A percentile compares a stretch with the other conserved stretches of the same genome.
Conservation (phyloP, 2,329 filamentous ascomycete genomes). For the Ceratocystis huliohia region DNA sequence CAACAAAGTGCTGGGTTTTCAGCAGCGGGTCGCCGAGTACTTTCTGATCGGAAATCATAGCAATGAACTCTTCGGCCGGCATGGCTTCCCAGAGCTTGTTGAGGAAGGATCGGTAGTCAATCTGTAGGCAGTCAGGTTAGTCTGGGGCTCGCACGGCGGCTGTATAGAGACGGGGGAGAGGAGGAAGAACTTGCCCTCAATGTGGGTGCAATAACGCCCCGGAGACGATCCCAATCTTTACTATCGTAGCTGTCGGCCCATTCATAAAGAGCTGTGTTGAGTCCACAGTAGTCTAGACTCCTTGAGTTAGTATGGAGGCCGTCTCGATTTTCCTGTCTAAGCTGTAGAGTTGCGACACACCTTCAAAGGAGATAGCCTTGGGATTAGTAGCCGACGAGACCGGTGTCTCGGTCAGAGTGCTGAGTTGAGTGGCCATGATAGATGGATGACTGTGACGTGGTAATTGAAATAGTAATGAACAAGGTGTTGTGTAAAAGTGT, state of each 20-base stretch:
- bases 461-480: neutral
- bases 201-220: constrained; percentile 47
- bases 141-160: constrained; percentile 41
- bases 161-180: constrained; percentile 28
- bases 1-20: constrained; percentile 54
- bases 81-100: constrained; percentile 49
- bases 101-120: constrained; percentile 58
- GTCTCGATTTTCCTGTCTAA: too few relatives aligned
- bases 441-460: neutral
- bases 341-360: constrained; percentile 3
- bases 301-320: neutral
- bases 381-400: constrained; percentile 12
- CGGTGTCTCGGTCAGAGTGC: neutral
- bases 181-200: constrained; percentile 19
- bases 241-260: constrained; percentile 56
- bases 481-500: neutral
- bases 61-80: constrained; percentile 48
- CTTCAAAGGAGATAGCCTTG: constrained; percentile 15
- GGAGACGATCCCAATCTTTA: constrained; percentile 51
- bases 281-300: constrained; percentile 24
- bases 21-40: constrained; percentile 50
- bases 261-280: constrained; percentile 30
- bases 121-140: constrained; percentile 37
- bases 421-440: neutral
- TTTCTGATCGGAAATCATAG: constrained; percentile 43